Evolutionary conservation across 2,329 filamentous ascomycete genomes (phyloP), one percentile per base, ranked within the genome.

Genomic region (Septoria linicola): DNA sequence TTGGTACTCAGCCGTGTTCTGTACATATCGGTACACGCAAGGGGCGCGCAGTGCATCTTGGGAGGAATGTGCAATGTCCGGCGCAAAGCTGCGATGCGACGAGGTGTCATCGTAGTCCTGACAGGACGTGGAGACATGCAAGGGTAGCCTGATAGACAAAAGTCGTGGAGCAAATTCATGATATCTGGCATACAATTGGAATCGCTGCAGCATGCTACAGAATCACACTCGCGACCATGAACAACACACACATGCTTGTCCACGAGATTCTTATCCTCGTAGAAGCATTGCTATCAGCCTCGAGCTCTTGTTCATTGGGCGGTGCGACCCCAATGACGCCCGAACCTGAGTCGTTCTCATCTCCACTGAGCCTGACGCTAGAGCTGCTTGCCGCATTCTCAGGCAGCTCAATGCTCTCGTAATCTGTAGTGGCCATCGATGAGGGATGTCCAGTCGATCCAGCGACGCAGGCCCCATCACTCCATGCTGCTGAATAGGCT

Each of bases 401-500:
- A 8, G 36, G 36, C 20, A 49, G 32, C 19, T 49, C 36, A 4
- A 49, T 35, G 4, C 11, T 20, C 10, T 4, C 36, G 31, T 49
- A 49, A 13, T 49, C 25, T 10, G 45, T 49, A 4, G 37, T 41
- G 17, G 13, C n/a, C 13, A 23, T 17, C 16, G 41, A 16, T 21
- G 59, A 60, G 14, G 55, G 45, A 36, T 60, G 50, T 11, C 51
- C 58, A 8, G 53, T 59, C 13, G 60, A 63, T 3, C 53, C 59
- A 5, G 42, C 25, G 1, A 65, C 56, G 41, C 60, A 62, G 16
- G 19, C 19, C 1, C 25, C 55, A 41, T 56, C 43, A 6, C 55
- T 59, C 55, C 70, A 73, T 62, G 66, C 66, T 17, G 65, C 59
- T 40, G 69, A 65, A 35, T 63, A 68, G n/a, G 67, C 69, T 4